Conservation (phyloP, 2,329 filamentous ascomycete species). For the Aspergillus persii region DNA sequence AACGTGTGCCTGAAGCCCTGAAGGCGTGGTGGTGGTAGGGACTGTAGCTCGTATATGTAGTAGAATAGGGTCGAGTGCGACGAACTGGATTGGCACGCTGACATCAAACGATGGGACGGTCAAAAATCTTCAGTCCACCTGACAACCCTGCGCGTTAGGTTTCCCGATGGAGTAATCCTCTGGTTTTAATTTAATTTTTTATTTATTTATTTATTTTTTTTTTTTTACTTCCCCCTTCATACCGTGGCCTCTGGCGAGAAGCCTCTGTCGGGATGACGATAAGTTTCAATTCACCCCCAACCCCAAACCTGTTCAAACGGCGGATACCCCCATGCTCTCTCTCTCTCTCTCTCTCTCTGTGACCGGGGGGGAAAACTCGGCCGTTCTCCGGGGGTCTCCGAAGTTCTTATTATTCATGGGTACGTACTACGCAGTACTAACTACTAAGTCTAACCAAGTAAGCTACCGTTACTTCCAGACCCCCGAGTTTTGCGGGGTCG, state of each 20-base stretch:
- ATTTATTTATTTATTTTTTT: too few relatives aligned
- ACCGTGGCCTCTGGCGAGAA: too few relatives aligned
- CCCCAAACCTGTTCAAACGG: background rate
- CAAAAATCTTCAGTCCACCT: background rate
- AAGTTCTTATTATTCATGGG: slow-evolving; percentile 2
- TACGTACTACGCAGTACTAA: background rate
- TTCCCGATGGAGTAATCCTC: background rate
- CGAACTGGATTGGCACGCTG: background rate
- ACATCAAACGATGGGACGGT: background rate
- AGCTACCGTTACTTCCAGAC: background rate
- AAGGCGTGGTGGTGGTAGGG: background rate
- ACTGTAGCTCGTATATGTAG: background rate
- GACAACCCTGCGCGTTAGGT: background rate
- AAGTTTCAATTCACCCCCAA: background rate
- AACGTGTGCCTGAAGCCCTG: too few relatives aligned
- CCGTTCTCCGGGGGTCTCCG: slow-evolving; percentile 7
- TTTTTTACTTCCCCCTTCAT: background rate
- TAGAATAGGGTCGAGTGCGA: background rate
- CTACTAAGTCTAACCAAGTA: too few relatives aligned
- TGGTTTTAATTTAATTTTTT: background rate
- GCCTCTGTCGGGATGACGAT: background rate
- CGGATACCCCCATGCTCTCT: background rate
- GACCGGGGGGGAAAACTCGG: background rate
- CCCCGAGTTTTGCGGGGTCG: slow-evolving; percentile 17
- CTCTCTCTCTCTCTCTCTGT: background rate